These are phyloP conservation scores for Fusarium bulbicola DNA, from an alignment of 2,329 filamentous ascomycete genomes.

Conservation along the genomic window DNA sequence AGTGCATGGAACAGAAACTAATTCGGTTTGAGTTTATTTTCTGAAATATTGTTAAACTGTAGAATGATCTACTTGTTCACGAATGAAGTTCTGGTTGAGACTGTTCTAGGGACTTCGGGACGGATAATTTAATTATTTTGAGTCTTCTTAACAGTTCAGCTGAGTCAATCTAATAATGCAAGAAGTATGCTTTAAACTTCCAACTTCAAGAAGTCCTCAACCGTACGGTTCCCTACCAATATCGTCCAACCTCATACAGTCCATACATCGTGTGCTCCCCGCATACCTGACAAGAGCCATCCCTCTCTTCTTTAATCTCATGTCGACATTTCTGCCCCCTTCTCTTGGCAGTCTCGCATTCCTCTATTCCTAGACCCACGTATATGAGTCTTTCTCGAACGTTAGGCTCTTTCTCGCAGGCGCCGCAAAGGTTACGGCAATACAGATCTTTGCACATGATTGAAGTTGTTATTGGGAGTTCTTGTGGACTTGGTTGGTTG, in stretches of 20 bases:
- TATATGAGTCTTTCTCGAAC: rapidly evolving
- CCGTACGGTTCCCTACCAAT: not conserved
- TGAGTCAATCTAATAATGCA: no score
- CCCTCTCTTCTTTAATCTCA: not conserved
- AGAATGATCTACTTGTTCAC: not conserved
- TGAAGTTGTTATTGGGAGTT: not conserved
- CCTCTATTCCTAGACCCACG: not conserved
- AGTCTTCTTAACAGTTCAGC: no score
- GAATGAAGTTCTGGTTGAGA: rapidly evolving
- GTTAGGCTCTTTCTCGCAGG: not conserved
- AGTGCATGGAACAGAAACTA: rapidly evolving
- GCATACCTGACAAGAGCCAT: not conserved
- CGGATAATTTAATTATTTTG: rapidly evolving
- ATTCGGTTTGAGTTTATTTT: rapidly evolving
- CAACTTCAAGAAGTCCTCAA: no score
- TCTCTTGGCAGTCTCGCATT: not conserved
- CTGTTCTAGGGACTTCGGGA: rapidly evolving
- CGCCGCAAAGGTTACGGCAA: not conserved
- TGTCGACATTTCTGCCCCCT: not conserved
- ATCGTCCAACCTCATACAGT: not conserved
- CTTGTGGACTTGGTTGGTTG: rapidly evolving
- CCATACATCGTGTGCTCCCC: not conserved
- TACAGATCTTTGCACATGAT: not conserved
- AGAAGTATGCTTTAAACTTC: no score
- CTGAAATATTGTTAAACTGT: rapidly evolving